phyloP scores from a whole-genome alignment of 805 yeast species.

The Candida coleopterorum region DNA sequence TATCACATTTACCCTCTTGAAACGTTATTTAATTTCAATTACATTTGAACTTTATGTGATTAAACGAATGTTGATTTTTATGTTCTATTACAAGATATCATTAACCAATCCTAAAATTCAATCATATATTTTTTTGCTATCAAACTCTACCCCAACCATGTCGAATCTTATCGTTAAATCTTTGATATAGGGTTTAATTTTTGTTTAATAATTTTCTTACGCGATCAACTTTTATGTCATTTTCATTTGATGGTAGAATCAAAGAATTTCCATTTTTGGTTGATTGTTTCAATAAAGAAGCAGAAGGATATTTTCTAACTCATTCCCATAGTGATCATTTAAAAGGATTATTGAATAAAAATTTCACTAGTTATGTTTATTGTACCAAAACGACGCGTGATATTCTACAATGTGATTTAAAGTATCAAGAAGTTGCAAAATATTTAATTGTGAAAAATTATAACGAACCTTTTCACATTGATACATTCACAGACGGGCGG shows the following conservation, averaged over 20 bases:
- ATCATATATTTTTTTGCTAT: too few relatives aligned
- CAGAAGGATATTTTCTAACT: slow-evolving; percentile 33
- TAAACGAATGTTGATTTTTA: too few relatives aligned
- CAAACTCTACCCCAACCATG: too few relatives aligned
- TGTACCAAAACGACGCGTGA: slow-evolving; percentile 36
- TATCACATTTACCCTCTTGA: too few relatives aligned
- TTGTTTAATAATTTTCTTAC: too few relatives aligned
- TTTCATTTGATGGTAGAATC: slow-evolving; percentile 38
- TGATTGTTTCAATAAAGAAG: slow-evolving; percentile 25
- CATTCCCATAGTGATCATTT: slow-evolving; percentile 57
- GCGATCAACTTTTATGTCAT: slow-evolving; percentile 10
- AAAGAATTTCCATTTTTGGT: slow-evolving; percentile 47
- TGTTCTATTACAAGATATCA: too few relatives aligned
- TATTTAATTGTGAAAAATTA: slow-evolving; percentile 16
- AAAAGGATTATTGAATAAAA: slow-evolving; percentile 39
- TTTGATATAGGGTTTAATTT: too few relatives aligned
- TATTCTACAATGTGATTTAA: slow-evolving; percentile 17
- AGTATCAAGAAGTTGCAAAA: slow-evolving; percentile 14
- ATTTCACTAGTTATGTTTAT: slow-evolving; percentile 38
- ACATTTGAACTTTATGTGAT: too few relatives aligned
- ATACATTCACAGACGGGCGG: neutral
- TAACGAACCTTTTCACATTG: slow-evolving; percentile 17
- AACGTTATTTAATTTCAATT: too few relatives aligned
- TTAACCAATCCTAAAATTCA: too few relatives aligned
- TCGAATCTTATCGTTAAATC: too few relatives aligned